Percentiles rank a stretch among this genome's conserved stretches.
Conservation (phyloP, 805 yeast species). For the Kodamaea jinghongensis region DNA sequence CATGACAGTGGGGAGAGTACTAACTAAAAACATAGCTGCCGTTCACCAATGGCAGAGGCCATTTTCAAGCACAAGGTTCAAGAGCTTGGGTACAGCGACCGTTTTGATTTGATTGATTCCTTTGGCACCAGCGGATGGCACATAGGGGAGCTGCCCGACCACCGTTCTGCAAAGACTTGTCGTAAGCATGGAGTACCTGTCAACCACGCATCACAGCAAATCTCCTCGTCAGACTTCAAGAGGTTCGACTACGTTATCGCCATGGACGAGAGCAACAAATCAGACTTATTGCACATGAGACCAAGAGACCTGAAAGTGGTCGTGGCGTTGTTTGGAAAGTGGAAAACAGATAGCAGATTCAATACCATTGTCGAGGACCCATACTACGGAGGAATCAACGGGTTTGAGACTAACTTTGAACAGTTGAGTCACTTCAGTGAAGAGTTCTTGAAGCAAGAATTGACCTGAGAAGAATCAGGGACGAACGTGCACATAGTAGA, state of each 20-base stretch:
- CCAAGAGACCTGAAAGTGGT: slow-evolving; percentile 51
- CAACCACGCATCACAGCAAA: slow-evolving; percentile 71
- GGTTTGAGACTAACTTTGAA: slow-evolving; percentile 74
- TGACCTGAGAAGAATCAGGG: too few species aligned
- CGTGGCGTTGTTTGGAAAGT: slow-evolving; percentile 76
- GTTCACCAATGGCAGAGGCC: slow-evolving; percentile 98
- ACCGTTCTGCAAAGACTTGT: slow-evolving; percentile 69
- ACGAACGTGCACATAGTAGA: too few species aligned
- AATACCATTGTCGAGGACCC: slow-evolving; percentile 78
- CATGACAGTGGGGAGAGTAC: background rate
- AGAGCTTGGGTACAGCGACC: slow-evolving; percentile 40
- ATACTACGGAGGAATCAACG: slow-evolving; percentile 82
- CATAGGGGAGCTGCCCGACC: slow-evolving; percentile 78
- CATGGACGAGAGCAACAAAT: slow-evolving; percentile 64
- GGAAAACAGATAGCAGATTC: slow-evolving; percentile 53
- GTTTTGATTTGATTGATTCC: slow-evolving; percentile 68
- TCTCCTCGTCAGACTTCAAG: slow-evolving; percentile 47
- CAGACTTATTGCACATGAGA: slow-evolving; percentile 47
- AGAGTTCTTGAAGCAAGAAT: slow-evolving; percentile 58
- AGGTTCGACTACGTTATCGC: slow-evolving; percentile 67
- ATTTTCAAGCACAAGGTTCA: slow-evolving; percentile 69
- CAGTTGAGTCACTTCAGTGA: slow-evolving; percentile 77
- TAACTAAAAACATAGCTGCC: slow-evolving; percentile 51
- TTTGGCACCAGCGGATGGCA: slow-evolving; percentile 90
- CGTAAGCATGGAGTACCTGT: slow-evolving; percentile 69